Conservation (phyloP, 2,329 filamentous ascomycete species). For the Colletotrichum musae region DNA sequence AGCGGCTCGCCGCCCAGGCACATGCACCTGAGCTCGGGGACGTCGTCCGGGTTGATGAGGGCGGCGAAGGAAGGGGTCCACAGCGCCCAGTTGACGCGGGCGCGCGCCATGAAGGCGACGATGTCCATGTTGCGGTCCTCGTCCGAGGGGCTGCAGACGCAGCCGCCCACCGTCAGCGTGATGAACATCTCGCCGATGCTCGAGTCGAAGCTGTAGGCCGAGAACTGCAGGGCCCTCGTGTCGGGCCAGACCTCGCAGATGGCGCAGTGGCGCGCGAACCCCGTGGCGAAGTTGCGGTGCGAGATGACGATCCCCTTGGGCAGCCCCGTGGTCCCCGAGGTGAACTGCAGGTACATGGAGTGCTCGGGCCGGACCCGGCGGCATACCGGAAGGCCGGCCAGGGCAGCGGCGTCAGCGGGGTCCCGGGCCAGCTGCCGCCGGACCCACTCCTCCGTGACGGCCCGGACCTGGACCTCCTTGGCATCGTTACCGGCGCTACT, state of each 20-base stretch:
- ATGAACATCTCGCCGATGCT: slow-evolving; percentile 66
- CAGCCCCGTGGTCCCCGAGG: slow-evolving; percentile 66
- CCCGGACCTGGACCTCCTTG: no score
- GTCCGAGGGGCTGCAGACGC: slow-evolving; percentile 52
- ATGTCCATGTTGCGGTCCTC: slow-evolving; percentile 37
- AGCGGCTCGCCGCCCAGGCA: slow-evolving; percentile 43
- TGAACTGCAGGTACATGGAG: slow-evolving; percentile 61
- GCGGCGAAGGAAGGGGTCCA: slow-evolving; percentile 43
- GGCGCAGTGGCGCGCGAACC: slow-evolving; percentile 4
- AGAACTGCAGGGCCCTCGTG: slow-evolving; percentile 56
- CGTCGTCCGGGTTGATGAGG: slow-evolving; percentile 23
- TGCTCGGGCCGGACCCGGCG: slow-evolving; percentile 11
- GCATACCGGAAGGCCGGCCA: background rate
- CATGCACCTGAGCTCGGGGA: slow-evolving; percentile 37
- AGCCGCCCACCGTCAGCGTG: slow-evolving; percentile 68
- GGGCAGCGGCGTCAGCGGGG: background rate
- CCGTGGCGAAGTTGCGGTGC: slow-evolving; percentile 40
- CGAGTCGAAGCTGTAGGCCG: slow-evolving; percentile 67
- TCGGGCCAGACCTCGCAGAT: slow-evolving; percentile 11
- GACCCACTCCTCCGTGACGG: no score
- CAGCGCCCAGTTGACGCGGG: slow-evolving; percentile 34
- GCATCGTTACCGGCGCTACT: no score
- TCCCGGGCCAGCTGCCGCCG: no score
- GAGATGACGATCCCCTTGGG: slow-evolving; percentile 63
- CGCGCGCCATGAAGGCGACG: slow-evolving; percentile 41